phyloP scores from a whole-genome alignment of 2,329 filamentous ascomycete genomes.

The Fusarium nurragi region DNA sequence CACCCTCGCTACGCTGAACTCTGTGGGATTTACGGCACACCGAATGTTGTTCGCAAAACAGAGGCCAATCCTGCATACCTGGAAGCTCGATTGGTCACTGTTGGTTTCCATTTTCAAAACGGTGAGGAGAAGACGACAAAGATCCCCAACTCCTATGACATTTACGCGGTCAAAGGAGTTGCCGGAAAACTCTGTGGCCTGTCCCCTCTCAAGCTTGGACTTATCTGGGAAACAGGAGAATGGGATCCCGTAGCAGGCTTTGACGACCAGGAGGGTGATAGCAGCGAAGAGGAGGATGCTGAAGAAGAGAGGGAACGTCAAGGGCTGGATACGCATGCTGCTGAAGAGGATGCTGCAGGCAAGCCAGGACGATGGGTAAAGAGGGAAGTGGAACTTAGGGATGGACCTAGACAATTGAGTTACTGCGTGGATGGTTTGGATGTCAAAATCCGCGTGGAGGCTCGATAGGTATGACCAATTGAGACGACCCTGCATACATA shows the following conservation, averaged over 20 bases:
- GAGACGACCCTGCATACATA: not conserved
- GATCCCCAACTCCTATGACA: conserved; percentile 80
- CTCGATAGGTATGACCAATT: conserved; percentile 39
- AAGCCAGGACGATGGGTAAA: conserved; percentile 72
- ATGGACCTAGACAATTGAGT: conserved; percentile 82
- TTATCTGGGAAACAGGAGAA: conserved; percentile 92
- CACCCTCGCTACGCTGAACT: conserved; percentile 80
- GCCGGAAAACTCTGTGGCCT: conserved; percentile 76
- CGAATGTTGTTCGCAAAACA: conserved; percentile 65
- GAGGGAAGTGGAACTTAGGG: conserved; percentile 80
- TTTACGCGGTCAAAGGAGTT: conserved; percentile 83
- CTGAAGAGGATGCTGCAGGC: conserved; percentile 32
- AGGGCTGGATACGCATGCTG: conserved; percentile 39
- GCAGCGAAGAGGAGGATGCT: conserved; percentile 62
- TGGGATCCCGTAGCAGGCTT: conserved; percentile 80
- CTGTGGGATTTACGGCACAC: conserved; percentile 79
- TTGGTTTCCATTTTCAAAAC: conserved; percentile 58
- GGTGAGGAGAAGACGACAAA: conserved; percentile 50
- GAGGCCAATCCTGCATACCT: conserved; percentile 80
- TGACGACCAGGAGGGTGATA: conserved; percentile 65
- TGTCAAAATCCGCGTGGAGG: conserved; percentile 76
- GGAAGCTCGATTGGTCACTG: conserved; percentile 78
- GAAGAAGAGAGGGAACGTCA: conserved; percentile 45
- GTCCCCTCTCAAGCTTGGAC: conserved; percentile 68
- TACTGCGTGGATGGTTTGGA: conserved; percentile 82